Evolutionary conservation across 257 asterid species (phyloP), one percentile per base, ranked within the genome.

Genomic region (Gentiana macrophylla): DNA sequence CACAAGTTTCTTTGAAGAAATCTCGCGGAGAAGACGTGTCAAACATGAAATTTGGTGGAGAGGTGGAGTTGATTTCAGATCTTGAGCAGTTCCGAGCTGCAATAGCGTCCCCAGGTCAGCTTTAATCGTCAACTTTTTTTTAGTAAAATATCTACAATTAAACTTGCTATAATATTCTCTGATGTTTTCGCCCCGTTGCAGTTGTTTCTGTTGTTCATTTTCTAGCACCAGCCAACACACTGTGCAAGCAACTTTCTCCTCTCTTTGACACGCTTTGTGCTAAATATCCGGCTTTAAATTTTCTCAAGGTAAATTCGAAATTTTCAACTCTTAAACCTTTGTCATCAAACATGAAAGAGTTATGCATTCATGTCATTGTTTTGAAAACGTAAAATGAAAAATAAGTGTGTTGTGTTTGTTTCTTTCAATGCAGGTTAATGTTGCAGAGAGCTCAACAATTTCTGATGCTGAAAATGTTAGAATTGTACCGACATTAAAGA

Each of bases 41-140:
- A 43, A 78, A 80, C 71, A 70, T 83, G 94, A 87, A 82, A 72
- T 84, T 81, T 67, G 89, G 95, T 8, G 94, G 94, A 35, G 93
- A 80, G 56, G 89, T 85, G 53, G 95, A 85, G 75, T 67, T 74
- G 8, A 80, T 85, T 52, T 77, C 78, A 1, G 65, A 75, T 55
- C 81, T 83, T 62, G 92, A 89, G 62, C 91, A 85, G 79, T 83
- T 89, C 72, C 85, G 73, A 56, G 89, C 94, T 41, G 94, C 90
- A 50, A 71, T 93, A 49, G 73, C 94, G 53, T 78, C 84, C 3
- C 79, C 95, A 50, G 79, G 98, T 91, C 73, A 64, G 76, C 51
- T 43, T 57, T 60, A 52, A 33, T 15, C 35, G 15, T 35, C 5
- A 44, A 2, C 46, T 5, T 41, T 5, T n/a, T 10, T 41, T 5